Conservation (phyloP, 2,329 filamentous ascomycete genomes). For the Calonectria montana region DNA sequence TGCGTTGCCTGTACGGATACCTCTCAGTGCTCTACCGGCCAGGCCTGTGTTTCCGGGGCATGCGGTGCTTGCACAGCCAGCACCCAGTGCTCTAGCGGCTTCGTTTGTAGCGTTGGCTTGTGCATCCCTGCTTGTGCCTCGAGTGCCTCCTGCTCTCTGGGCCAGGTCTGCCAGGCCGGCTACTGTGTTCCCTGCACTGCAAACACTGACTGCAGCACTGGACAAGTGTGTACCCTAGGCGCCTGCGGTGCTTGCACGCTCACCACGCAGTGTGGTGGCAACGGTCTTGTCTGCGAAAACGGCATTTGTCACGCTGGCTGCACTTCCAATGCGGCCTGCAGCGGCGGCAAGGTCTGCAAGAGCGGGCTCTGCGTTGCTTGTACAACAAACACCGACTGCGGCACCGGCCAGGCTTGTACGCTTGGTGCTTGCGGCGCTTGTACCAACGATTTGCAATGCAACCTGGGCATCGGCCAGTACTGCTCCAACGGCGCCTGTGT, state of each 20-base stretch:
- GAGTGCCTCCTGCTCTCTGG: conserved; percentile 1
- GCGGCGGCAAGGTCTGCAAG: conserved; percentile 24
- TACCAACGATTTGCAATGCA: conserved; percentile 11
- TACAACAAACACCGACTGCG: conserved; percentile 15
- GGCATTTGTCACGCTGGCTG: conserved; percentile 16
- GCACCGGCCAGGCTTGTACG: conserved; percentile 13
- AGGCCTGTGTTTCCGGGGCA: conserved; percentile 15
- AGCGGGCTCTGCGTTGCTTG: conserved; percentile 8
- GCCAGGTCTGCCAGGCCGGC: conserved; percentile 17
- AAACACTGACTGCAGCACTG: conserved; percentile 17
- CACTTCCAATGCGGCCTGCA: conserved; percentile 18
- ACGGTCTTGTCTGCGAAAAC: conserved; percentile 15
- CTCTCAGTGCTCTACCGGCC: conserved; percentile 15
- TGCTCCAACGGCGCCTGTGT: conserved; percentile 19
- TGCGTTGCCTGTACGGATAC: conserved; percentile 15
- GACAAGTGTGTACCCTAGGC: conserved; percentile 11
- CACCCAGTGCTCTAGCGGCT: conserved; percentile 13
- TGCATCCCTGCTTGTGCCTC: conserved; percentile 20
- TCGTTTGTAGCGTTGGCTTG: conserved; percentile 15
- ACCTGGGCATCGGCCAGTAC: conserved; percentile 18
- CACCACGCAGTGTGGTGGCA: conserved; percentile 10
- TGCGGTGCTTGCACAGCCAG: conserved; percentile 13
- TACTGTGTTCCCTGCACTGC: conserved; percentile 16
- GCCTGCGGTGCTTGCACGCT: conserved; percentile 1
- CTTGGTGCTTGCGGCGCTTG: conserved; percentile 23